Conservation (phyloP, 352 stramenopile species). For the Phytopythium litorale region DNA sequence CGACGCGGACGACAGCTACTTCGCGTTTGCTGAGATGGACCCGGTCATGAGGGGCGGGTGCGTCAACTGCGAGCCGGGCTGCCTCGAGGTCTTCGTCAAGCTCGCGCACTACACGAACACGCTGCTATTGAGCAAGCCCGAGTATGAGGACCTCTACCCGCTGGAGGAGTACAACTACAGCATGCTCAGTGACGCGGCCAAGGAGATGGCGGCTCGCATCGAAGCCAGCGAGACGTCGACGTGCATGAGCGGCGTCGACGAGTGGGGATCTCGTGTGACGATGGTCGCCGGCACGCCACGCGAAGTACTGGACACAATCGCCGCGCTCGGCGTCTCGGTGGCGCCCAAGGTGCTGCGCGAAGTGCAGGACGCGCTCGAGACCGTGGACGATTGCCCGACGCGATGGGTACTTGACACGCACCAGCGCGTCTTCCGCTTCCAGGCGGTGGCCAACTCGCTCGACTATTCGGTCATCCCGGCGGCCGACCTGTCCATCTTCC, state of each 20-base stretch:
- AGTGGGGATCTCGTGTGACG: constrained; percentile 20
- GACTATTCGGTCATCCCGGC: constrained; percentile 10
- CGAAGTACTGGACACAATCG: constrained; percentile 16
- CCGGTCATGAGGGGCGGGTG: constrained; percentile 21
- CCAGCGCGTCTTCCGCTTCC: constrained; percentile 6
- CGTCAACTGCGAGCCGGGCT: constrained; percentile 12
- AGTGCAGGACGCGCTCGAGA: constrained; percentile 12
- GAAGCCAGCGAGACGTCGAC: constrained; percentile 16
- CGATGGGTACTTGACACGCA: constrained; percentile 21
- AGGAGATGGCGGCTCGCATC: constrained; percentile 11
- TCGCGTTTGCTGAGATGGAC: constrained; percentile 25
- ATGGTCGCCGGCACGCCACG: constrained; percentile 14
- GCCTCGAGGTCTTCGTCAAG: constrained; percentile 15
- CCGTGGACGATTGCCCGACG: constrained; percentile 11
- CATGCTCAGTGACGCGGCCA: constrained; percentile 8
- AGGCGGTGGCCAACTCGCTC: constrained; percentile 4
- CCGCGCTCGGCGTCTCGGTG: constrained; percentile 10
- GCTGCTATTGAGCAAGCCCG: constrained; percentile 21
- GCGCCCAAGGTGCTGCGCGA: constrained; percentile 14
- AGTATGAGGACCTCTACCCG: constrained; percentile 21
- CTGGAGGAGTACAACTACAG: constrained; percentile 18
- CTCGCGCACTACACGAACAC: constrained; percentile 13
- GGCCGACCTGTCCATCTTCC: constrained; percentile 8
- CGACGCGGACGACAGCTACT: constrained; percentile 28
- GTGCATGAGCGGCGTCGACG: constrained; percentile 20